A percentile compares a stretch with the other conserved stretches of the same genome.
Conservation (phyloP, 164 flowering plant genomes). For the Warburgia ugandensis region DNA sequence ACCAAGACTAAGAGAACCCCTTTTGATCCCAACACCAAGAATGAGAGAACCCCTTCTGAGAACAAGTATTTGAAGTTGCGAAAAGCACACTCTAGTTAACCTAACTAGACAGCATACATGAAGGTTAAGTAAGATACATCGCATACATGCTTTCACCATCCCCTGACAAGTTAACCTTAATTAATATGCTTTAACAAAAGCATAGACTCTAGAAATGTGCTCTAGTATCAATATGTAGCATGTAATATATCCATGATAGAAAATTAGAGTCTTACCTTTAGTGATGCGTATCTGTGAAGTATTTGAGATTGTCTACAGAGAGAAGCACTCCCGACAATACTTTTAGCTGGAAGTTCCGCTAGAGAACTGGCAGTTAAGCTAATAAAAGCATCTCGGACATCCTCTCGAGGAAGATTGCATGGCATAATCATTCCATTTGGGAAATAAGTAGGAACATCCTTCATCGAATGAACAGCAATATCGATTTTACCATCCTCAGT, state of each 20-base stretch:
- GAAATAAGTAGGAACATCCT: conserved; percentile 95
- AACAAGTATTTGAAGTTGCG: too few species aligned
- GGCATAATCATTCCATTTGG: conserved; percentile 81
- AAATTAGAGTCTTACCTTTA: conserved; percentile 39
- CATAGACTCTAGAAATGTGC: not conserved
- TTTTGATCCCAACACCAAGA: too few species aligned
- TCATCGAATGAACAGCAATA: conserved; percentile 98
- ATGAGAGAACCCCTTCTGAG: too few species aligned
- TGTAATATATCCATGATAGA: not conserved
- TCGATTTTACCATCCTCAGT: conserved; percentile 66
- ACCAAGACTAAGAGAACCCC: too few species aligned
- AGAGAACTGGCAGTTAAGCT: conserved; percentile 59
- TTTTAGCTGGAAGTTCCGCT: conserved; percentile 82
- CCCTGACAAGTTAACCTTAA: too few species aligned
- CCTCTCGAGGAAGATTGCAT: conserved; percentile 91
- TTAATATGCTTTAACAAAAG: too few species aligned
- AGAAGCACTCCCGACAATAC: conserved; percentile 88
- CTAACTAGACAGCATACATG: too few species aligned
- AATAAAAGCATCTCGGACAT: conserved; percentile 95
- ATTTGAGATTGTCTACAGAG: conserved; percentile 93
- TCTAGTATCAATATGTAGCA: not conserved
- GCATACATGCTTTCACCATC: too few species aligned
- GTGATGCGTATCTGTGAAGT: conserved; percentile 78
- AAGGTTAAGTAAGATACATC: too few species aligned
- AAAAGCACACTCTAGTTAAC: too few species aligned